Evolutionary conservation across 495 filamentous ascomycete species (phyloP).

Genomic region (Daldinia loculata): DNA sequence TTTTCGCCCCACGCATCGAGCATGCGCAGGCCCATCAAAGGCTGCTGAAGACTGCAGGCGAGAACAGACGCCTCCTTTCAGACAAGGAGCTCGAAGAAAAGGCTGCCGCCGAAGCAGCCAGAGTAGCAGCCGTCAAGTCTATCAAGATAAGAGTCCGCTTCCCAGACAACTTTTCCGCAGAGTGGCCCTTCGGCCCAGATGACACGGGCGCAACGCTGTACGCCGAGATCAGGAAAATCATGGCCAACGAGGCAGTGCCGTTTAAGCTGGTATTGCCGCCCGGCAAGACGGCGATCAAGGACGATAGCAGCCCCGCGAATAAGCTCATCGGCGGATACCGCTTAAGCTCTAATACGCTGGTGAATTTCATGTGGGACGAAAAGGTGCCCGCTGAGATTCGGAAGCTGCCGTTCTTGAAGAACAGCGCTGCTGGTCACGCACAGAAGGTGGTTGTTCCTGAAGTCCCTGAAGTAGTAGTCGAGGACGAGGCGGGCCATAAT

Average conservation of each 20-base stretch:
- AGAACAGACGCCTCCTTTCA: slow-evolving; percentile 74
- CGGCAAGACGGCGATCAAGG: slow-evolving; percentile 47
- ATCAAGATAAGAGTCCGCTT: slow-evolving; percentile 85
- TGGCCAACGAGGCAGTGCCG: slow-evolving; percentile 55
- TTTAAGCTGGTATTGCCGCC: slow-evolving; percentile 60
- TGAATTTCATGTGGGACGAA: slow-evolving; percentile 82
- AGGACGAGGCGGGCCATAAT: slow-evolving; percentile 51
- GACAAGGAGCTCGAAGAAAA: slow-evolving; percentile 71
- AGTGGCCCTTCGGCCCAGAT: slow-evolving; percentile 67
- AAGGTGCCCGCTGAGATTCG: slow-evolving; percentile 56
- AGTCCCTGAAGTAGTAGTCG: slow-evolving; percentile 51
- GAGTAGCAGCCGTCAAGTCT: slow-evolving; percentile 68
- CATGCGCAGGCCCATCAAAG: slow-evolving; percentile 85
- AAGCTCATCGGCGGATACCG: slow-evolving; percentile 76
- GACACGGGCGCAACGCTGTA: slow-evolving; percentile 75
- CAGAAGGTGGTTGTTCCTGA: slow-evolving; percentile 65
- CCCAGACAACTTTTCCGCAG: slow-evolving; percentile 79
- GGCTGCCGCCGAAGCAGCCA: slow-evolving; percentile 66
- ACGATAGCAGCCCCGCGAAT: slow-evolving; percentile 52
- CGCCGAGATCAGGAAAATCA: slow-evolving; percentile 65
- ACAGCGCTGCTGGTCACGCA: slow-evolving; percentile 71
- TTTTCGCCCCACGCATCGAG: slow-evolving; percentile 83
- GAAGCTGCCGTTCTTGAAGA: slow-evolving; percentile 68
- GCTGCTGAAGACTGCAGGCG: slow-evolving; percentile 67
- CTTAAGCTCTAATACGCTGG: slow-evolving; percentile 71